Base-by-base conservation (phyloP, 108 stramenopile species). In the Pseudonitzschia pungens region DNA sequence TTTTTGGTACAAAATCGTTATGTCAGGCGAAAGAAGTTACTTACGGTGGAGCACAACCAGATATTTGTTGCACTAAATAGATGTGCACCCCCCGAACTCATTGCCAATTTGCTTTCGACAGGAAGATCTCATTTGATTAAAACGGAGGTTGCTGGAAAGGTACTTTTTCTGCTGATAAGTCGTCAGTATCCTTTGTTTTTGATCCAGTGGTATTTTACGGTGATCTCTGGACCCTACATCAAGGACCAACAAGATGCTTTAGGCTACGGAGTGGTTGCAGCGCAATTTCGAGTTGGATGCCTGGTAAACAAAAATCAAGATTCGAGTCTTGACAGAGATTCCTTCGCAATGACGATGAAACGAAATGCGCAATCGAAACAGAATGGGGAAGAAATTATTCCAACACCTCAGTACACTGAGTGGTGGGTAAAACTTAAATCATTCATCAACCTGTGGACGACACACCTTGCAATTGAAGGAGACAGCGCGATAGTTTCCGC, bases 341-440 rank as follows among this genome's bases (percentile, higher is more conserved):
- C 78, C 24, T 79, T 74, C 48, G 67, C 68, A 32, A 65, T 65
- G 6, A 74, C 63, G 4, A 70, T 79, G 78, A 65, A 79, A 26
- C 24, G 59, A 41, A 32, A 68, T 42, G 77, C 72, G 1, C 31
- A 33, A 16, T 66, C 65, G 8, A 53, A 31, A 4, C 42, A 52
- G 7, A 52, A 70, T 10, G 22, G 45, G 2, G 16, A 79, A 69
- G 64, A 70, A 10, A 27, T 65, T 36, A 27, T 55, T 14, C 68
- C 73, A 5, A 50, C 78, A 11, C 55, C 57, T 26, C 63, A 60
- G 10, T 74, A 70, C 41, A 9, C 54, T 36, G 73, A 74, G 27
- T 79, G 78, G 78, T 79, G 78, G 78, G 72, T 69, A 65, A 79
- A 79, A 43, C 53, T 79, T 2, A 73, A 70, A 59, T 65, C 31